Conservation (phyloP, 169 alveolate genomes). For the Plasmodium fragile region DNA sequence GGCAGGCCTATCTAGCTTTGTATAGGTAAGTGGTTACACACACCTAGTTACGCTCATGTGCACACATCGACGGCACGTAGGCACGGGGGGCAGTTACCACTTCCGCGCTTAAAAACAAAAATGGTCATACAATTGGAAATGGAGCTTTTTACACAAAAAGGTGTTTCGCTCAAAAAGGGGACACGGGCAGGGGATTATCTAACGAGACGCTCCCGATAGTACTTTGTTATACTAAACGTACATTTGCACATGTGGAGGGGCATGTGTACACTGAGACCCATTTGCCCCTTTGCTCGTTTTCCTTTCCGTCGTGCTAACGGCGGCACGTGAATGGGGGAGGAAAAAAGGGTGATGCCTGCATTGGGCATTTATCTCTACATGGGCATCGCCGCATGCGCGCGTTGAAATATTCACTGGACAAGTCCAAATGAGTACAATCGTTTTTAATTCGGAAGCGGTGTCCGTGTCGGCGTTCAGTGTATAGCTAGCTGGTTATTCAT, state of each 20-base stretch:
- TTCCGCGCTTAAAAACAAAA: neutral
- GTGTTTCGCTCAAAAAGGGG: neutral
- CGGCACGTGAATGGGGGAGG: neutral
- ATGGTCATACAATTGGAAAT: neutral
- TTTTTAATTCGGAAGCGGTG: neutral
- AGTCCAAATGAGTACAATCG: neutral
- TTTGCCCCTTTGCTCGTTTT: neutral
- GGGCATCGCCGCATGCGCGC: neutral
- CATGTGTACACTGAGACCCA: neutral
- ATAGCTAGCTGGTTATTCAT: neutral
- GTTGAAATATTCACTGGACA: neutral
- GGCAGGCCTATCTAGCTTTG: neutral
- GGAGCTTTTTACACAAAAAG: neutral
- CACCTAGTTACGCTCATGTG: neutral
- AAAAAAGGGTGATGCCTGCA: neutral
- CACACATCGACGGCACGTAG: neutral
- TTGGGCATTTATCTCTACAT: neutral
- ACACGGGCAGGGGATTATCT: neutral
- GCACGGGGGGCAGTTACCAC: neutral
- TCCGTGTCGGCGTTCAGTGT: neutral
- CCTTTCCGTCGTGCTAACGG: neutral
- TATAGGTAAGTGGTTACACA: neutral
- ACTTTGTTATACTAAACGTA: neutral
- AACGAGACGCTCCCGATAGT: neutral
- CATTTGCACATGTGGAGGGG: neutral